Evolutionary conservation across 129 eudicot genomes (phyloP), one percentile per base, ranked within the genome.

Genomic region (Flaveria bidentis): DNA sequence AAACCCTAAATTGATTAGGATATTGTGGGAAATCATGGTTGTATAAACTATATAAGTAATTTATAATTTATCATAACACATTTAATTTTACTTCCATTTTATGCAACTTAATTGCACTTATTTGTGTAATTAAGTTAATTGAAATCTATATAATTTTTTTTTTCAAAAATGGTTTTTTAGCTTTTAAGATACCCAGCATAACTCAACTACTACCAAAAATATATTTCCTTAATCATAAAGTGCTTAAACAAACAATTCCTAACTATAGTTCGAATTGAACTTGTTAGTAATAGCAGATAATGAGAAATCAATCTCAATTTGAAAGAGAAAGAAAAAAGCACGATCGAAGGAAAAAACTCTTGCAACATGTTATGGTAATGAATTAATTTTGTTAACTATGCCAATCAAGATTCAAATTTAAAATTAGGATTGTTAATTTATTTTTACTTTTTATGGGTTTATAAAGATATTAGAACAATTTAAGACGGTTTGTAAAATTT

Each of bases 141-240:
- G 39, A 11, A 51, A 53, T 51, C 46, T 72, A 63, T 72, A 62
- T 8, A 30, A 41, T 62, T 36, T 36, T 74, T 28, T 73, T 41
- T 23, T 55, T 73, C 47, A 44, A 74, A 47, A 56, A 53, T 65
- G 70, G 46, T 2, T 26, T 73, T 80, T 80, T 67, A 55, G 80
- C 79, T 80, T 80, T 18, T 36, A 36, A 10, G 63, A 80, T 73
- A 44, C 17, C 22, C 45, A 62, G 62, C 75, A 55, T 10, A 73
- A 73, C 47, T 66, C 79, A 73, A 66, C 75, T 56, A 80, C 53
- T 73, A 74, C 75, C 84, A 56, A 80, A 74, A 73, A 80, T 44
- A 80, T 73, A 71, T 67, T 80, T 80, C 75, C 84, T 75, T 80
- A 73, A 74, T 73, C 75, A 67, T 55, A 80, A 73, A 74, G 76